A percentile compares a stretch with the other conserved stretches of the same genome.
These are phyloP conservation scores for Malus hybrid DNA, from an alignment of 331 rosid species.

Conservation along the genomic window DNA sequence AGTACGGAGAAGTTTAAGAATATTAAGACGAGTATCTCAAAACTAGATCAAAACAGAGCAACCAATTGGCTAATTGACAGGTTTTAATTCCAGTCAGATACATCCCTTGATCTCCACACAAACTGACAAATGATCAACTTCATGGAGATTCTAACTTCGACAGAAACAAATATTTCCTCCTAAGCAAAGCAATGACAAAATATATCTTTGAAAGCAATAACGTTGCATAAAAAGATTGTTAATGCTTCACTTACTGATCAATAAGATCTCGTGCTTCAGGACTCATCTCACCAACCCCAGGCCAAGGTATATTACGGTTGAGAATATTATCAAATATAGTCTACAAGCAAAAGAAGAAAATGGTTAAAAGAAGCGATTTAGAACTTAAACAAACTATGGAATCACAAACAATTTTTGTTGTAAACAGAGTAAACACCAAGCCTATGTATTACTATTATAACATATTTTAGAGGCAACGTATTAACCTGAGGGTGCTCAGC, in stretches of 20 bases:
- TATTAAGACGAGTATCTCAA: background rate
- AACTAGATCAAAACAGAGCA: background rate
- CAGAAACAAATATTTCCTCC: background rate
- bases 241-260: slow-evolving; percentile 55
- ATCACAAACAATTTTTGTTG: background rate
- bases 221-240: background rate
- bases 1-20: background rate
- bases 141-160: background rate
- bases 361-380: background rate
- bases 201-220: background rate
- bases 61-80: background rate
- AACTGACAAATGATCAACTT: background rate
- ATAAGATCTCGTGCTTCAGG: slow-evolving; percentile 79
- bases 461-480: slow-evolving; percentile 7
- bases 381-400: background rate
- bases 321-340: slow-evolving; percentile 95
- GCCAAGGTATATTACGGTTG: slow-evolving; percentile 94
- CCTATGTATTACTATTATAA: background rate
- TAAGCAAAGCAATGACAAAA: background rate
- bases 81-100: too few relatives aligned
- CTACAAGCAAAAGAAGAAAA: slow-evolving; percentile 30
- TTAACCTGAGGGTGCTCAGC: slow-evolving; percentile 98
- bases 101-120: background rate
- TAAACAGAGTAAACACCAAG: background rate
- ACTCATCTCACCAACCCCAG: slow-evolving; percentile 84